These are phyloP conservation scores for Suhomyces anneliseae DNA, from an alignment of 1,139 yeast genomes.

Conservation along the genomic window DNA sequence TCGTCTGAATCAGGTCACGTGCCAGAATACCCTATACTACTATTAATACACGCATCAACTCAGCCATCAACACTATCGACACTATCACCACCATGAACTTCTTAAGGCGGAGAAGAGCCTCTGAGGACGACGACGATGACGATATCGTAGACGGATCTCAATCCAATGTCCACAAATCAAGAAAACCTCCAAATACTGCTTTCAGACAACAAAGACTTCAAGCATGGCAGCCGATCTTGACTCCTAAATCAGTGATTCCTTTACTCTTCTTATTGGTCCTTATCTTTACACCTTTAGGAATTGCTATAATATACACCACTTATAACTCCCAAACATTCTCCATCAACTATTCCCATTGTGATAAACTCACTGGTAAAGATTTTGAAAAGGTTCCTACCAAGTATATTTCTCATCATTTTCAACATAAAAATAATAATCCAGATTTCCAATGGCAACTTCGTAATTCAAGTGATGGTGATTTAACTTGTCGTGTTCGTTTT, in stretches of 20 bases:
- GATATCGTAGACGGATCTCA: conserved; percentile 20
- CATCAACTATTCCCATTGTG: conserved; percentile 63
- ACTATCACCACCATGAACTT: conserved; percentile 31
- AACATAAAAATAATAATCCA: conserved; percentile 37
- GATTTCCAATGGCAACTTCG: conserved; percentile 57
- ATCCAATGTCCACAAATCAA: conserved; percentile 44
- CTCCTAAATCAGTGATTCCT: conserved; percentile 76
- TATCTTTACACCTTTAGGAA: conserved; percentile 75
- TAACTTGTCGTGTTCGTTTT: conserved; percentile 57
- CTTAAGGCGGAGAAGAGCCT: conserved; percentile 36
- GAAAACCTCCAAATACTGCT: conserved; percentile 77
- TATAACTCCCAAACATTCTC: conserved; percentile 59
- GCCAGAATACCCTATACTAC: no score
- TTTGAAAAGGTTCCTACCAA: conserved; percentile 52
- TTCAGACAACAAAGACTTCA: conserved; percentile 66
- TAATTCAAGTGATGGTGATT: conserved; percentile 32
- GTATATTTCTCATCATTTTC: conserved; percentile 56
- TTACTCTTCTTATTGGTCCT: conserved; percentile 58
- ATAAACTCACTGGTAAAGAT: conserved; percentile 32
- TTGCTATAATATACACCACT: conserved; percentile 61
- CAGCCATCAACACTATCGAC: neutral
- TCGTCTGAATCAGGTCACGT: no score
- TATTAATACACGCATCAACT: no score
- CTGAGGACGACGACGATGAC: conserved; percentile 30
- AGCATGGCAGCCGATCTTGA: conserved; percentile 82